Conservation (phyloP, 1,284 basidiomycete genomes). For the Grifola frondosa region DNA sequence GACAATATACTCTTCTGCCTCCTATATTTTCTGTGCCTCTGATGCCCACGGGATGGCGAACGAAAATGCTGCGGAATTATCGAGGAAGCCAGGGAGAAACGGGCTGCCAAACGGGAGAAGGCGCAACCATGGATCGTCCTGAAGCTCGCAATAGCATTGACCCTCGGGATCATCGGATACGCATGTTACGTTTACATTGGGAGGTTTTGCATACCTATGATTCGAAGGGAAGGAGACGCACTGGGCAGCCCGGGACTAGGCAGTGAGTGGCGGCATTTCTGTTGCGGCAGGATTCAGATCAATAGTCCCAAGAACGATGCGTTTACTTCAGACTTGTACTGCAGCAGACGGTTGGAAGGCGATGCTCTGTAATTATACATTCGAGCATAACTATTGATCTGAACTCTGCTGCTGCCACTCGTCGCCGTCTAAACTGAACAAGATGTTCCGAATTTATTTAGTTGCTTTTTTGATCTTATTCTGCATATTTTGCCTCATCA, state of each 20-base stretch:
- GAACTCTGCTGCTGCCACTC: too few species aligned
- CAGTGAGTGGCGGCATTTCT: slow-evolving; percentile 48
- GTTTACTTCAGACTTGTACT: not conserved
- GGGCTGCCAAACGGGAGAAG: slow-evolving; percentile 36
- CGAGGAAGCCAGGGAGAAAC: slow-evolving; percentile 43
- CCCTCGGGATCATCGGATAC: slow-evolving; percentile 56
- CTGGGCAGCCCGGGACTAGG: slow-evolving; percentile 50
- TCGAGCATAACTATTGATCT: too few species aligned
- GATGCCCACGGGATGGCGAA: slow-evolving; percentile 9
- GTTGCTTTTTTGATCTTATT: slow-evolving; percentile 62
- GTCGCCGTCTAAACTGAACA: slow-evolving; percentile 4
- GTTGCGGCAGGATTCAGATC: not conserved
- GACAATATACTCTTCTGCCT: not conserved
- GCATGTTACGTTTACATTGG: slow-evolving; percentile 72
- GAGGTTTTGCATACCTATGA: slow-evolving; percentile 63
- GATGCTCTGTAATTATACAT: too few species aligned
- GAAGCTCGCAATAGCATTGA: slow-evolving; percentile 57
- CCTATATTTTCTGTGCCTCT: too few species aligned
- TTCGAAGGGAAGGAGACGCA: slow-evolving; percentile 41
- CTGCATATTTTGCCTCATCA: slow-evolving; percentile 62
- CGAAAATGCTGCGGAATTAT: slow-evolving; percentile 33
- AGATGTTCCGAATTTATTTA: slow-evolving; percentile 25
- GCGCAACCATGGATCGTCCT: slow-evolving; percentile 63
- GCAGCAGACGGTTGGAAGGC: not conserved
- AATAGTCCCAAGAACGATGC: too few species aligned